These are phyloP conservation scores for Thalassia testudinum DNA, from an alignment of 116 monocot genomes.

Conservation along the genomic window DNA sequence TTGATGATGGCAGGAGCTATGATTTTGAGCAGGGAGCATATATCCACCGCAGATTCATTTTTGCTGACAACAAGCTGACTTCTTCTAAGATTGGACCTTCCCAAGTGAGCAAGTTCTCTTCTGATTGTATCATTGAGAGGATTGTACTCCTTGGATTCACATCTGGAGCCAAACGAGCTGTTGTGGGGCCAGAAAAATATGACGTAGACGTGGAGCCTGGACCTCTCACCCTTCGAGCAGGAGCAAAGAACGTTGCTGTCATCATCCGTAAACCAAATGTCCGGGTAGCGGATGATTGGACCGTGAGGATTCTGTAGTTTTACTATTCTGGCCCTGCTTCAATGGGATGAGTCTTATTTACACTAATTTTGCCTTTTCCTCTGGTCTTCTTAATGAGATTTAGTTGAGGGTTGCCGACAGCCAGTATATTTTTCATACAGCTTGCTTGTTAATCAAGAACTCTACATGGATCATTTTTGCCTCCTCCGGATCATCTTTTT, in stretches of 20 bases:
- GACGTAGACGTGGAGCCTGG: slow-evolving; percentile 59
- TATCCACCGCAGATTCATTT: slow-evolving; percentile 74
- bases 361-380: too few species aligned
- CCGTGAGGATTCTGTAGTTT: slow-evolving; percentile 44
- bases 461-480: too few species aligned
- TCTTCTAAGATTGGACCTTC: slow-evolving; percentile 24
- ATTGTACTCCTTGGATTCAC: slow-evolving; percentile 65
- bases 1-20: slow-evolving; percentile 91
- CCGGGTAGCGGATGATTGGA: slow-evolving; percentile 63
- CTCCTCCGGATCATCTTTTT: too few species aligned
- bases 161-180: slow-evolving; percentile 38
- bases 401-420: too few species aligned
- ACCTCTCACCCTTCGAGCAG: slow-evolving; percentile 49
- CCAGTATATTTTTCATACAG: too few species aligned
- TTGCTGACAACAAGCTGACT: slow-evolving; percentile 50
- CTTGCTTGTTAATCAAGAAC: too few species aligned
- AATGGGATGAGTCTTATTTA: too few species aligned
- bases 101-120: slow-evolving; percentile 31
- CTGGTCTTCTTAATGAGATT: too few species aligned
- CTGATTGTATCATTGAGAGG: slow-evolving; percentile 50
- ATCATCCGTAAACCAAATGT: slow-evolving; percentile 77
- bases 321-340: background rate
- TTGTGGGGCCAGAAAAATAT: slow-evolving; percentile 47
- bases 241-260: slow-evolving; percentile 36
- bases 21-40: slow-evolving; percentile 77